Conservation (phyloP, 148 eudicot species). For the Agrostemma githago region DNA sequence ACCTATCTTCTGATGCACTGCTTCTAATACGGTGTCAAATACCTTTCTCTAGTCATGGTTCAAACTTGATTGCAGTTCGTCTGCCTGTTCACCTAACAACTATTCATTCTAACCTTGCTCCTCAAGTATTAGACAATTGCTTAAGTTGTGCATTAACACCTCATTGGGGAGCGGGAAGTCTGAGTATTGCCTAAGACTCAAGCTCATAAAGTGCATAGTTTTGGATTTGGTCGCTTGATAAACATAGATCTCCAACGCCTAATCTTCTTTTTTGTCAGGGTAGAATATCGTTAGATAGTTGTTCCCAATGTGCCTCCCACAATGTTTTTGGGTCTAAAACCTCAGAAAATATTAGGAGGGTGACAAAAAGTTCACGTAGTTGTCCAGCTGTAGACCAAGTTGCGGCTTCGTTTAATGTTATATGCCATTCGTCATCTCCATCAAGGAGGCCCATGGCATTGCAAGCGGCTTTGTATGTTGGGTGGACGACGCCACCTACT, state of each 20-base stretch:
- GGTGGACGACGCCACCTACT: not conserved
- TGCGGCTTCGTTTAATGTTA: not conserved
- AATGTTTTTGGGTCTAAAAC: not conserved
- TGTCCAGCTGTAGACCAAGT: not conserved
- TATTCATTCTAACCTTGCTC: not conserved
- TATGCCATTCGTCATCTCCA: conserved; percentile 6
- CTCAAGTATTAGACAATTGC: not conserved
- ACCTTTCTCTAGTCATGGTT: not conserved
- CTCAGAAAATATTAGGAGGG: not conserved
- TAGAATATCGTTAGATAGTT: not conserved
- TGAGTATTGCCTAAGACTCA: not conserved
- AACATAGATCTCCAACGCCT: not conserved
- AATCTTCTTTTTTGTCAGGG: not conserved
- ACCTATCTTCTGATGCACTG: not conserved
- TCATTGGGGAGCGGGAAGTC: not conserved
- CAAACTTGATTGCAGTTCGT: not conserved
- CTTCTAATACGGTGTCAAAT: not conserved
- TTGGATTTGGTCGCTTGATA: not conserved
- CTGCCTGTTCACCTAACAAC: not conserved
- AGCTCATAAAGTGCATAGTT: not conserved
- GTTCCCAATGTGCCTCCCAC: conserved; percentile 5
- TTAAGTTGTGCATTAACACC: not conserved
- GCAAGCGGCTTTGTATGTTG: conserved; percentile 7
- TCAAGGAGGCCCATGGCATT: not conserved
- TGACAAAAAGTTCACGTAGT: not conserved